Conservation (phyloP, 2,329 filamentous ascomycete species). For the Ophiostoma ips region DNA sequence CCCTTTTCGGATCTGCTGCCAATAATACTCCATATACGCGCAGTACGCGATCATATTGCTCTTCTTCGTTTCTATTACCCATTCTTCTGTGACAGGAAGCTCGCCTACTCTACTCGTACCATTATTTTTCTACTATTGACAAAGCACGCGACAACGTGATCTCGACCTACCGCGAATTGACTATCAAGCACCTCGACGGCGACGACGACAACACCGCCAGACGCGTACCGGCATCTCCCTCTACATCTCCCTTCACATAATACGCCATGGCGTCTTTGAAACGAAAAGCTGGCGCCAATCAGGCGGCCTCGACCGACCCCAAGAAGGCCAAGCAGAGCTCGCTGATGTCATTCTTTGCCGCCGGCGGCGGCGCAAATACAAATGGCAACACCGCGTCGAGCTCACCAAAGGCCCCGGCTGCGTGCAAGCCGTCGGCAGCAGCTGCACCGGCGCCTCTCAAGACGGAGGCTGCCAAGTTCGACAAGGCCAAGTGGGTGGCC, state of each 20-base stretch:
- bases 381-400: neutral
- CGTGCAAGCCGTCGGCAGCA: neutral
- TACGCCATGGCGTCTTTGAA: neutral
- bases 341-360: conserved; percentile 80
- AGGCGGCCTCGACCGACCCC: conserved; percentile 27
- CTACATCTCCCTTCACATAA: no score
- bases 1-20: no score
- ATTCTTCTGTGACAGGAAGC: no score
- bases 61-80: no score
- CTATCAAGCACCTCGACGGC: neutral
- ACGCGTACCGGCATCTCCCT: no score
- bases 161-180: no score
- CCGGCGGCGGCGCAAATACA: conserved; percentile 17
- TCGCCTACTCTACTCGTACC: no score
- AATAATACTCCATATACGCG: no score
- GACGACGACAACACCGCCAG: neutral
- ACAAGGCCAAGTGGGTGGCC: conserved; percentile 83
- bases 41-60: no score
- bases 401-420: conserved; percentile 18
- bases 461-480: conserved; percentile 42
- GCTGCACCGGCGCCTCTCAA: neutral
- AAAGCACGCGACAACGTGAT: no score
- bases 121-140: no score
- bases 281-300: conserved; percentile 44
- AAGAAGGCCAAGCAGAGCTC: conserved; percentile 67